Evolutionary conservation across 2,329 filamentous ascomycete genomes (phyloP), one percentile per base, ranked within the genome.

Genomic region (Trichoderma atroviride): DNA sequence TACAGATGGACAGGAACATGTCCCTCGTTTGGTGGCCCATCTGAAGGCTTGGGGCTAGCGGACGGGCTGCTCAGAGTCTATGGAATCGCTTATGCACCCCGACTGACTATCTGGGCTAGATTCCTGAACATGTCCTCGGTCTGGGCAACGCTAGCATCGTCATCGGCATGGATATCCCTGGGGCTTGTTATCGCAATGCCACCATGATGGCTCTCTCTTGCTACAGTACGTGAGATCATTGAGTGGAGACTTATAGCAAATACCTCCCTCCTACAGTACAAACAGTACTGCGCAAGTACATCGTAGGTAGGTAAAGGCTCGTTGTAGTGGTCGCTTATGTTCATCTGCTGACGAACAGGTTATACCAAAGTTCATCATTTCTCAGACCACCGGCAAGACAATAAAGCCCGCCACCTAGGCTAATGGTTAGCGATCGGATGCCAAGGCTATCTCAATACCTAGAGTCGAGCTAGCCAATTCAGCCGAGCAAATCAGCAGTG

Each of bases 31-130:
- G 22, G 13, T 27, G 9, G 37, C n/a, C 14, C 63, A 50, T 50
- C 35, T 13, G 24, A 40, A n/a, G 29, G n/a, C n/a, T 19, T 19
- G 31, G 31, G 31, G 19, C 55, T 50, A 35, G 47, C 53, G n/a
- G 33, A 66, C 14, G 33, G 10, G 52, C 22, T 33, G 47, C 37
- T 29, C 53, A 43, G 53, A 66, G 27, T 37, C 35, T 57, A 40
- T 58, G 53, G 63, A 43, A 66, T 66, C 63, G 63, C 63, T 66
- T 66, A 66, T 66, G 63, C 63, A 66, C 63, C 63, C 63, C 63
- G 53, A 40, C 50, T 33, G 24, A 66, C 53, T 35, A 57, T 35
- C 37, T 58, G 52, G 62, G 52, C 62, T 43, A 65, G 62, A 65
- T 47, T 43, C 62, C 13, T 57, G 35, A 9, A 29, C 52, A 47